These are phyloP conservation scores for Crataegus laevigata DNA, from an alignment of 306 rosid species.

Conservation along the genomic window DNA sequence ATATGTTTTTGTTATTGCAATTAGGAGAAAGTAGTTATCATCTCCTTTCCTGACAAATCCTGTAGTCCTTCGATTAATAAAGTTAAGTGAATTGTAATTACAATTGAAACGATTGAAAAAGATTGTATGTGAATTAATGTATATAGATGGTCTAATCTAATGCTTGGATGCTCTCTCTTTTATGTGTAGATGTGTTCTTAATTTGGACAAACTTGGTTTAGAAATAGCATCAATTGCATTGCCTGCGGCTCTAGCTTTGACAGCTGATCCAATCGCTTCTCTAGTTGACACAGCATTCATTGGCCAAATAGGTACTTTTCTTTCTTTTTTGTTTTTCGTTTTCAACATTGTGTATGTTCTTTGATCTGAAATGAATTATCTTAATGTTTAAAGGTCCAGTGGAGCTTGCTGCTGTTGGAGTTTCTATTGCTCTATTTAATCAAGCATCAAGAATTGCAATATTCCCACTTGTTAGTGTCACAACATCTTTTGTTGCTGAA, in stretches of 20 bases:
- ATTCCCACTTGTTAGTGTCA: slow-evolving; percentile 89
- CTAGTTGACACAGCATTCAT: slow-evolving; percentile 90
- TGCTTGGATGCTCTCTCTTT: not conserved
- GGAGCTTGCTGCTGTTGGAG: slow-evolving; percentile 98
- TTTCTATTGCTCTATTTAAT: slow-evolving; percentile 89
- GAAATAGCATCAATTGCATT: slow-evolving; percentile 79
- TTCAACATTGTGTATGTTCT: not conserved
- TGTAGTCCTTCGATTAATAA: not conserved
- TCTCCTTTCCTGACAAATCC: not conserved
- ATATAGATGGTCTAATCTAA: not conserved
- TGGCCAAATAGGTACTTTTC: slow-evolving; percentile 67
- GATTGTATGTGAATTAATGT: not conserved
- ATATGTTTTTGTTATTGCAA: not conserved
- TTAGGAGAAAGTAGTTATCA: not conserved
- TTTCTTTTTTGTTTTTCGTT: not conserved
- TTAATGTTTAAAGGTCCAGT: slow-evolving; percentile 53
- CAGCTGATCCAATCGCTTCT: slow-evolving; percentile 96
- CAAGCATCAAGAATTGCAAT: slow-evolving; percentile 86
- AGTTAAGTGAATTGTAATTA: not conserved
- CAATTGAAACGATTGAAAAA: not conserved
- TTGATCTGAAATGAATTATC: not conserved
- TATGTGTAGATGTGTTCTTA: slow-evolving; percentile 26
- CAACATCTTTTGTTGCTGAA: slow-evolving; percentile 95
- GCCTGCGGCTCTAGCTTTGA: slow-evolving; percentile 85
- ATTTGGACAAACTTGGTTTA: slow-evolving; percentile 59